Evolutionary conservation across 2,329 filamentous ascomycete genomes (phyloP).

Genomic region (Fusarium irregulare): DNA sequence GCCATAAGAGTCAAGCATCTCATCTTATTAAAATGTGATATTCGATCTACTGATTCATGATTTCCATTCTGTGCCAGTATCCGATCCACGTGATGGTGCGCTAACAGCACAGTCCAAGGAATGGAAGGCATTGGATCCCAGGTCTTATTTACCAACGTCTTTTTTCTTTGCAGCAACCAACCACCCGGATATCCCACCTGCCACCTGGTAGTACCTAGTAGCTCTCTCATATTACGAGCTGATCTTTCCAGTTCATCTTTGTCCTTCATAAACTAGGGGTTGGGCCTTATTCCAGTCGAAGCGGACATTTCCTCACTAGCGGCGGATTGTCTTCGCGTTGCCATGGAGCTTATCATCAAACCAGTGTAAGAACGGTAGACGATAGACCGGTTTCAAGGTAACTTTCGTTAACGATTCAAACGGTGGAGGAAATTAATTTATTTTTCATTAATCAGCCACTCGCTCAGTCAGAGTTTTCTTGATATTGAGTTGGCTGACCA

Average conservation of each 20-base stretch:
- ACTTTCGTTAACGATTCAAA: constrained; percentile 16
- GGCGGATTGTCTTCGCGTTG: constrained; percentile 20
- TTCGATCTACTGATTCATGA: constrained; percentile 5
- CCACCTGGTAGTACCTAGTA: constrained; percentile 6
- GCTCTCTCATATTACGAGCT: constrained; percentile 17
- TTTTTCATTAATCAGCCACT: not conserved
- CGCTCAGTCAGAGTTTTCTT: not conserved
- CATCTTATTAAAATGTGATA: constrained; percentile 16
- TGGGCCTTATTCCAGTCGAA: constrained; percentile 16
- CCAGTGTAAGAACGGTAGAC: constrained; percentile 14
- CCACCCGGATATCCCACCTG: constrained; percentile 17
- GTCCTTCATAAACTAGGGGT: constrained; percentile 28
- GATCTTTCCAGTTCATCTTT: constrained; percentile 19
- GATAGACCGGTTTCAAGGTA: constrained; percentile 20
- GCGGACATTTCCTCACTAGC: constrained; percentile 16
- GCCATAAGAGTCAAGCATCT: constrained; percentile 5
- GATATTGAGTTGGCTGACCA: not conserved
- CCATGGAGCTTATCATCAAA: constrained; percentile 12
- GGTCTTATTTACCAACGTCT: constrained; percentile 13
- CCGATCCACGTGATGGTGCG: not conserved
- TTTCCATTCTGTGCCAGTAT: not conserved
- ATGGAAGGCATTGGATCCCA: constrained; percentile 3
- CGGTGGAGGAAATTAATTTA: not conserved
- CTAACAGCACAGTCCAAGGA: constrained; percentile 4
- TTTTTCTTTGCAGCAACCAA: constrained; percentile 8